Evolutionary conservation across 805 yeast species (phyloP), one percentile per base, ranked within the genome.

Genomic region (Suhomyces xylopsoci): DNA sequence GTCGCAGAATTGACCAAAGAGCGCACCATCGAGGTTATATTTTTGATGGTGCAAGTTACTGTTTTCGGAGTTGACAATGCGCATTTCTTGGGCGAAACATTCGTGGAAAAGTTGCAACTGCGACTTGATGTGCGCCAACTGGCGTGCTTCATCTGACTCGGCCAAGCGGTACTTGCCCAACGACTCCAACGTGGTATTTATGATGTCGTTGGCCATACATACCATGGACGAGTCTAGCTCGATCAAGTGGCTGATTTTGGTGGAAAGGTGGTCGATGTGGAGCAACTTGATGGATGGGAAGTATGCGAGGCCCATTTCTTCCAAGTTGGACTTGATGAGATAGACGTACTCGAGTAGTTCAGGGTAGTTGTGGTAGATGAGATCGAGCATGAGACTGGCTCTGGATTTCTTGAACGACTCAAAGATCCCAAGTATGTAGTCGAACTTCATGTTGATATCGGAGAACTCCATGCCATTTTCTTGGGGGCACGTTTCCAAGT

Each of bases 281-380:
- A 62, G 51, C 5, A 51, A 48, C 48, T 62, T 57, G 48, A 54
- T 32, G 26, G 51, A 5, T 48, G 60, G 61, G 42, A 52, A 54
- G 47, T 57, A 55, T 7, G 45, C 25, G 15, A 58, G 28, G 15
- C 54, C 54, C 6, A 65, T 54, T 10, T 55, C 48, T 7, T 54
- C 38, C 47, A 65, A 55, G 24, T 55, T 59, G 15, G 49, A 44
- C n/a, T 53, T 51, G 10, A 65, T 54, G 14, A n/a, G 28, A 19
- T 38, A 49, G 9, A 46, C 42, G 36, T 53, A 41, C 9, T 55
- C 51, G 20, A 51, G 47, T 22, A 65, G 36, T 19, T 55, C 56
- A 4, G 61, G 63, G 24, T 51, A 57, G 50, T 52, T 57, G 9
- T 51, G 43, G 42, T 54, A 51, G 15, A 48, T 20, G 45, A 63